These are phyloP conservation scores for Quercus cerris DNA, from an alignment of 306 rosid genomes.

Conservation along the genomic window DNA sequence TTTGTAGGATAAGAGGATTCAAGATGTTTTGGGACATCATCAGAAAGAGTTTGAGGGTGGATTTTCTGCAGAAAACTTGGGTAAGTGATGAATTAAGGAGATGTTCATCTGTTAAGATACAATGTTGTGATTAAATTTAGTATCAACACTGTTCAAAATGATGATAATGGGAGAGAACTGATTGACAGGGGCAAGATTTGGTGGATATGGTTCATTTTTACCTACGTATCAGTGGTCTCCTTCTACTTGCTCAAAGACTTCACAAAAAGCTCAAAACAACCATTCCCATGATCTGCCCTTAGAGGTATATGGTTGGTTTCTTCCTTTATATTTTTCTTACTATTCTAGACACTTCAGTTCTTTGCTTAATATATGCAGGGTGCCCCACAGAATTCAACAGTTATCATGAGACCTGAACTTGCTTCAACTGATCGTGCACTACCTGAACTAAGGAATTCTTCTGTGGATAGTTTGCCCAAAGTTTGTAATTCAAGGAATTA, in stretches of 20 bases:
- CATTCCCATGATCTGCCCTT: constrained; percentile 24
- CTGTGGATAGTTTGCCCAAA: neutral
- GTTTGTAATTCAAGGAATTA: neutral
- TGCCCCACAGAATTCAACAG: constrained; percentile 52
- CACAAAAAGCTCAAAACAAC: constrained; percentile 53
- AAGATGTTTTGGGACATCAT: constrained; percentile 86
- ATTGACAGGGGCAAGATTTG: constrained; percentile 74
- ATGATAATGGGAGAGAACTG: constrained; percentile 14
- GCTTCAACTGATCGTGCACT: constrained; percentile 48
- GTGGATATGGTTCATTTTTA: constrained; percentile 95
- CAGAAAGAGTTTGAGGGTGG: constrained; percentile 98
- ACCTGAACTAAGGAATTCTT: constrained; percentile 41
- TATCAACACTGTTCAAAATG: constrained; percentile 16
- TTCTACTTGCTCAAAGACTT: constrained; percentile 55
- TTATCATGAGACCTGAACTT: constrained; percentile 56
- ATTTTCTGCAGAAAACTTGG: constrained; percentile 81
- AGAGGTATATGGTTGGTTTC: constrained; percentile 46
- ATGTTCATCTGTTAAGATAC: constrained; percentile 4
- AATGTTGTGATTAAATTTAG: neutral
- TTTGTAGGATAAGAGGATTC: constrained; percentile 80
- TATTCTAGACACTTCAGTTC: neutral
- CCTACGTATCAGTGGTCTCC: constrained; percentile 75
- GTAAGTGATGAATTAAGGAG: constrained; percentile 47
- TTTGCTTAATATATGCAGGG: constrained; percentile 28
- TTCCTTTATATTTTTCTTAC: neutral